A percentile compares a stretch with the other conserved stretches of the same genome.
Conservation (phyloP, 805 yeast genomes). For the Yarrowia sp. region DNA sequence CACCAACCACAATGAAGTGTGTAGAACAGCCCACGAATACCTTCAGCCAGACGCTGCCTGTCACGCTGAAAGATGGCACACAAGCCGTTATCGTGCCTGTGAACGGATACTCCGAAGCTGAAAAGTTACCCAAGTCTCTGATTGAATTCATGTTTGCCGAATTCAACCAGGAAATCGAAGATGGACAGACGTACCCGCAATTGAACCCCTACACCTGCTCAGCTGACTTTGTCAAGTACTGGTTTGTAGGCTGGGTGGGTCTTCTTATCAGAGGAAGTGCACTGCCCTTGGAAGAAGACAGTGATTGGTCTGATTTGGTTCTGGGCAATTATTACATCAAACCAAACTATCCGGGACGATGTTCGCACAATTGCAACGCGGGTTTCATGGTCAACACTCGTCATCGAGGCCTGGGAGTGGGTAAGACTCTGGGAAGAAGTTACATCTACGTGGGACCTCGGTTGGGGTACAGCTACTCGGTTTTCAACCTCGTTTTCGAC, state of each 20-base stretch:
- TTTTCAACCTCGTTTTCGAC: conserved; percentile 86
- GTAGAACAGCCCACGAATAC: background rate
- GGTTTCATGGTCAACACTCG: conserved; percentile 91
- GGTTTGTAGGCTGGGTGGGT: conserved; percentile 88
- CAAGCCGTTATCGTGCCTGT: conserved; percentile 13
- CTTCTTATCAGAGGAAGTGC: conserved; percentile 54
- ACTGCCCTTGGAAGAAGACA: conserved; percentile 50
- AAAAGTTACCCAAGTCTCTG: conserved; percentile 73
- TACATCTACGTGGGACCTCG: conserved; percentile 89
- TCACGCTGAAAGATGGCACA: conserved; percentile 23
- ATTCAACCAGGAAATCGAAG: conserved; percentile 87
- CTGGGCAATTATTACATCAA: conserved; percentile 84
- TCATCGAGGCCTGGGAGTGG: conserved; percentile 89
- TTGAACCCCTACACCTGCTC: conserved; percentile 72
- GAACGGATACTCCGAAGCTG: conserved; percentile 7
- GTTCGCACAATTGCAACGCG: conserved; percentile 89
- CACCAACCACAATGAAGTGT: background rate
- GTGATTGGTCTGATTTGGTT: conserved; percentile 95
- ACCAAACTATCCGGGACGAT: conserved; percentile 91
- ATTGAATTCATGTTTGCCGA: conserved; percentile 86
- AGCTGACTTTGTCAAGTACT: conserved; percentile 78
- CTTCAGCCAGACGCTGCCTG: background rate
- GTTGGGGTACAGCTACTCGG: conserved; percentile 82
- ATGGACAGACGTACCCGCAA: conserved; percentile 88
- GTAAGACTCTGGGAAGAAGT: conserved; percentile 81